These are phyloP conservation scores for Lepiota venenata DNA, from an alignment of 768 basidiomycete genomes.

Conservation along the genomic window DNA sequence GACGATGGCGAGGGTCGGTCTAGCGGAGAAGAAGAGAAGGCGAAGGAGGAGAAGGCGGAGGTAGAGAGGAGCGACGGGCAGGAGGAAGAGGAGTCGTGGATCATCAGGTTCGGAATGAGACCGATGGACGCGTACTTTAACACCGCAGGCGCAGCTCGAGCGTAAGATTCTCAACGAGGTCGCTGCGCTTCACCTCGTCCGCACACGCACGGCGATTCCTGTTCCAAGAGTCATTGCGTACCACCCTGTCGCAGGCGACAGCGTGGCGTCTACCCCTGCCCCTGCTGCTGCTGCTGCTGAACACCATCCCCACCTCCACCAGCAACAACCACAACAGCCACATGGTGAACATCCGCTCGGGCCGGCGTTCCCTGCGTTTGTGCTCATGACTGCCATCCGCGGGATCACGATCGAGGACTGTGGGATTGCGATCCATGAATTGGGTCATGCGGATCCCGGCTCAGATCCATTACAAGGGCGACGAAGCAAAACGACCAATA, in stretches of 20 bases:
- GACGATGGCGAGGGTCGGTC: slow-evolving; percentile 1
- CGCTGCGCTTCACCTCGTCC: slow-evolving; percentile 37
- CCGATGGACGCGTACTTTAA: slow-evolving; percentile 37
- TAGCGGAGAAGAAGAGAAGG: not conserved
- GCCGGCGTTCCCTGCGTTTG: slow-evolving; percentile 35
- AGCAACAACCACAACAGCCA: slow-evolving; percentile 23
- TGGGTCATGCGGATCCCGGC: slow-evolving; percentile 20
- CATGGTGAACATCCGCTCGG: slow-evolving; percentile 29
- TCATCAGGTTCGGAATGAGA: slow-evolving; percentile 37
- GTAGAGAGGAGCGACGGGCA: not conserved
- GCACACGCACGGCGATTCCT: slow-evolving; percentile 36
- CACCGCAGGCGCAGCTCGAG: slow-evolving; percentile 38
- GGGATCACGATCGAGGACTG: slow-evolving; percentile 40
- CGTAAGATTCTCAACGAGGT: slow-evolving; percentile 42
- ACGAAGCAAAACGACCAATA: slow-evolving; percentile 32
- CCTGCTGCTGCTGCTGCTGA: too few species aligned
- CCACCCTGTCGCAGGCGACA: slow-evolving; percentile 22
- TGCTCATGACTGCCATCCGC: slow-evolving; percentile 37
- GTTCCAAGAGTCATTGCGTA: slow-evolving; percentile 35
- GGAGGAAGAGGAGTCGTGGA: slow-evolving; percentile 30
- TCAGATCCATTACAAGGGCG: slow-evolving; percentile 29
- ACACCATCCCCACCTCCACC: not conserved
- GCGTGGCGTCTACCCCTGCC: not conserved
- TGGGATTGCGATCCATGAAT: slow-evolving; percentile 33
- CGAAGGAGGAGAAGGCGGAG: not conserved